Evolutionary conservation across 306 rosid genomes (phyloP), one percentile per base, ranked within the genome.

Genomic region (Arachis stenosperma): DNA sequence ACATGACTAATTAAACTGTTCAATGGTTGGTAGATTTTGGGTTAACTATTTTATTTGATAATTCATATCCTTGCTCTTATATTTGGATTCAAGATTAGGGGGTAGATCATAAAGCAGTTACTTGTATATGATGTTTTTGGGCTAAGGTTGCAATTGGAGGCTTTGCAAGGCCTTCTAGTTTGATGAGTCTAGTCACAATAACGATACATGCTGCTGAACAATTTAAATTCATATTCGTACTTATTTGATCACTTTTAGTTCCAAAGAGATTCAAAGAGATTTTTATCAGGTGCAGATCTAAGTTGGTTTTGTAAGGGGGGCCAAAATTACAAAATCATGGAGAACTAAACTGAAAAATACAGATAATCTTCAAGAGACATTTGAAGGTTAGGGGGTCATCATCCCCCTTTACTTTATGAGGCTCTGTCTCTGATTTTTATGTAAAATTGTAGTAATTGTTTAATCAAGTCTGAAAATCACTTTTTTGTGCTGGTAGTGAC

Each of bases 81-180:
- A 70, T 66, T 66, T 27, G n/a, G 56, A 57, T 56, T 67, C 44
- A 48, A 65, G 37, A 2, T 47, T 48, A 6, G 57, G 57, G 33
- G 61, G 46, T 22, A 47, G 27, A 47, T 57, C 43, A 67, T 65
- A 67, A 56, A 71, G 40, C 39, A 56, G 43, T 47, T 65, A 65
- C 40, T 56, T 37, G 39, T 64, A 44, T 11, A 71, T 56, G 37
- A 2, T 46, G 40, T 48, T 48, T 14, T 51, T 51, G 43, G 59
- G 46, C 51, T n/a, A 56, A 65, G 65, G 68, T 55, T 73, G 75
- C 15, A 43, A 11, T 79, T 15, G 15, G 58, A 71, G 48, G 11
- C 65, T 52, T n/a, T 41, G 37, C 71, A 7, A 5, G 9, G 51
- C 73, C 40, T 65, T 67, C 54, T 39, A 46, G 27, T 70, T 69